Percentiles rank a stretch among this genome's conserved stretches.
Evolutionary conservation across 208 protist genomes (phyloP).

Genomic region (Wallacemonas sp.): DNA sequence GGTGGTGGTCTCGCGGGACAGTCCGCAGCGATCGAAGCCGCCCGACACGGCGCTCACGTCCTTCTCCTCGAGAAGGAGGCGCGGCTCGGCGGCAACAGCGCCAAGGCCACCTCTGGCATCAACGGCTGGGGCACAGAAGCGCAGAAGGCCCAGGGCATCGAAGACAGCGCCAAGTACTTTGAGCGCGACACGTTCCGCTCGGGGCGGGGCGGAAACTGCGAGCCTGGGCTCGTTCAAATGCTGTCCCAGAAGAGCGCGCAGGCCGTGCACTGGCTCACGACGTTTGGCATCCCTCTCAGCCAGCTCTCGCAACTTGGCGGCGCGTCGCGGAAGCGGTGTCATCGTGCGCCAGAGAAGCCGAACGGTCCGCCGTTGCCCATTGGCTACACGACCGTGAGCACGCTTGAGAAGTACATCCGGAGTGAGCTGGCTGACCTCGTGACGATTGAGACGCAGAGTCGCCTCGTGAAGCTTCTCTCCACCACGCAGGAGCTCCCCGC

Average conservation of each 20-base stretch:
- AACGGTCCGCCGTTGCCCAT: constrained; percentile 86
- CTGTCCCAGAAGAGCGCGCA: constrained; percentile 76
- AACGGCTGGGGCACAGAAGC: constrained; percentile 90
- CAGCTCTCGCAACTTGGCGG: constrained; percentile 92
- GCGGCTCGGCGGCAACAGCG: constrained; percentile 94
- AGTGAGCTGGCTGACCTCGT: constrained; percentile 44
- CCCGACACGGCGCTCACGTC: constrained; percentile 80
- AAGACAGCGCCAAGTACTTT: constrained; percentile 76
- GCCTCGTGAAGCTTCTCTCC: constrained; percentile 50
- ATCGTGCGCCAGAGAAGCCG: constrained; percentile 72
- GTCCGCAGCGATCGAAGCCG: constrained; percentile 82
- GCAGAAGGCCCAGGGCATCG: constrained; percentile 71
- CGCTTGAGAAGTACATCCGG: constrained; percentile 78
- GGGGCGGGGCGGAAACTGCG: constrained; percentile 63
- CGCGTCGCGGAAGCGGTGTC: constrained; percentile 80
- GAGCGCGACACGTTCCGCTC: constrained; percentile 78
- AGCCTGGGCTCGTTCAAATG: constrained; percentile 80
- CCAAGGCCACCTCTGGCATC: constrained; percentile 96
- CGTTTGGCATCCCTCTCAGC: constrained; percentile 84
- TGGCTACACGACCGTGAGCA: constrained; percentile 90
- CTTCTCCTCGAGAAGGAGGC: constrained; percentile 91
- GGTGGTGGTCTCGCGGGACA: constrained; percentile 83
- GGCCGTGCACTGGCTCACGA: constrained; percentile 78
- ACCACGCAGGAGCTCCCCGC: constrained; percentile 28
- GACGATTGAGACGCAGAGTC: constrained; percentile 61